Percentiles rank a stretch among this genome's conserved stretches.
phyloP scores from a whole-genome alignment of 1,139 yeast species.

The Yamadazyma oceani region DNA sequence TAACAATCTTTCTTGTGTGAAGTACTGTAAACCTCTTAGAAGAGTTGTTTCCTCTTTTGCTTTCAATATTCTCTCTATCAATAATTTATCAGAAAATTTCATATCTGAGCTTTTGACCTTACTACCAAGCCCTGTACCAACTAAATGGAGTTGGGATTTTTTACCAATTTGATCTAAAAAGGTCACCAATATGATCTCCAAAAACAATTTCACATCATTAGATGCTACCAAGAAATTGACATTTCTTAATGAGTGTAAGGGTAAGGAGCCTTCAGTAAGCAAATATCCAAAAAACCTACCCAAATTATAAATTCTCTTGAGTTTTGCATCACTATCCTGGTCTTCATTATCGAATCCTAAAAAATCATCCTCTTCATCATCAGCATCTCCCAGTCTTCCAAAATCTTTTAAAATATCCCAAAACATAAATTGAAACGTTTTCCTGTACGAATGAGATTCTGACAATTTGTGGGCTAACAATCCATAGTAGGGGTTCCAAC shows the following conservation, averaged over 20 bases:
- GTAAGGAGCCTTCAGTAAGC: constrained; percentile 69
- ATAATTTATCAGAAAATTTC: constrained; percentile 52
- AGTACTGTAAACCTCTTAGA: constrained; percentile 72
- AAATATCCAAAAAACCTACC: constrained; percentile 80
- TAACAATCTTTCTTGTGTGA: constrained; percentile 55
- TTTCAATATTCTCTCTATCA: constrained; percentile 56
- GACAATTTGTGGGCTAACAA: constrained; percentile 76
- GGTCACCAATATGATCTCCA: constrained; percentile 72
- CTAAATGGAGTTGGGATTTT: constrained; percentile 54
- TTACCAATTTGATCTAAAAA: constrained; percentile 67
- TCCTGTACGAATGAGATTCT: constrained; percentile 65
- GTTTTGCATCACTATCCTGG: constrained; percentile 42
- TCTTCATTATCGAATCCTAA: constrained; percentile 34
- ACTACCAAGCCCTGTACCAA: constrained; percentile 42
- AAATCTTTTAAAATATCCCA: constrained; percentile 87
- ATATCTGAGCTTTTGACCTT: constrained; percentile 30
- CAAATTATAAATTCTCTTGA: constrained; percentile 63
- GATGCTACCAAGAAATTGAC: constrained; percentile 75
- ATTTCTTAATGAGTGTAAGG: constrained; percentile 70
- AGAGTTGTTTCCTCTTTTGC: constrained; percentile 64
- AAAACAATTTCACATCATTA: constrained; percentile 62
- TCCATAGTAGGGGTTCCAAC: constrained; percentile 90
- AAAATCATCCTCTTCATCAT: constrained; percentile 36
- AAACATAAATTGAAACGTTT: constrained; percentile 82
- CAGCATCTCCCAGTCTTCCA: constrained; percentile 47